Evolutionary conservation across 129 eudicot species (phyloP), one percentile per base, ranked within the genome.

Genomic region (Helichrysum umbraculigerum): DNA sequence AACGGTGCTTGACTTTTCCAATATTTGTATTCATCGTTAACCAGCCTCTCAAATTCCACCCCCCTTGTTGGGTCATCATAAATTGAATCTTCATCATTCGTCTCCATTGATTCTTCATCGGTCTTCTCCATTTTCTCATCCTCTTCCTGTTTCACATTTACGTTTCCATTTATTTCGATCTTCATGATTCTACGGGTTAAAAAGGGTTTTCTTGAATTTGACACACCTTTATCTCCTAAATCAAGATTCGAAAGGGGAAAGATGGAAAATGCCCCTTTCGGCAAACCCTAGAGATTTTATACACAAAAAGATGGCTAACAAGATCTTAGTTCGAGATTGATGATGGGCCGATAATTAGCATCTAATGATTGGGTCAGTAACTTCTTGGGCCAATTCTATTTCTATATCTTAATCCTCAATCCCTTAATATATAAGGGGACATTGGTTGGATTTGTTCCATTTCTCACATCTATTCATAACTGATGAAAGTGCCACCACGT

Each of bases 1-100:
- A 89, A 89, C 0, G 93, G 96, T 12, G 93, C 87, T 73, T 84
- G 79, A 78, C 87, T 92, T 75, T 87, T 89, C 98, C 98, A 89
- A 44, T 83, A 80, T 84, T 92, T 87, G 89, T 89, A 92, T 84
- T 92, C 98, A 67, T 87, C 92, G 77, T 89, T 89, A 16, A 88
- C 74, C 79, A 81, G 7, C 54, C 96, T 79, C 84, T 89, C 91
- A 37, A 84, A 82, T 0, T 74, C 73, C 20, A 79, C 91, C 0
- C 86, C 96, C 52, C 91, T 81, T 70, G 78, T 80, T 34, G 85
- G 87, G 2, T 91, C 93, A 30, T 64, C 16, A 12, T 62, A 1
- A 4, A 7, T 12, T 12, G 72, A 7, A 10, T 51, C 73, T 30
- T 50, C 79, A 32, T 1, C 51, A 12, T 1, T 33, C 12, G 2